phyloP scores from a whole-genome alignment of 345 rosid genomes.

The Diplotaxis tenuifolia region DNA sequence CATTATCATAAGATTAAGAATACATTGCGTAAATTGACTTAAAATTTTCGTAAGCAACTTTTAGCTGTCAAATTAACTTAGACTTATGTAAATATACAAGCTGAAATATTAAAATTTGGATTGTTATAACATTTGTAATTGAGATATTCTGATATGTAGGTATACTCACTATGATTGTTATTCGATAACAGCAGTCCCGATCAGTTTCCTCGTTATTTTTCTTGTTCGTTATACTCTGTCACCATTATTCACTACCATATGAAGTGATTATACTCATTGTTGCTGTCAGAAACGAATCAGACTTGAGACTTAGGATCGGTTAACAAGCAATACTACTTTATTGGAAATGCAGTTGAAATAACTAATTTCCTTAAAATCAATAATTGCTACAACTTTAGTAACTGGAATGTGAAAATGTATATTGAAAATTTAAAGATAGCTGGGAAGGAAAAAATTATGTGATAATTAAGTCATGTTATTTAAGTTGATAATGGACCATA shows the following conservation, averaged over 20 bases:
- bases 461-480: slow-evolving; percentile 22
- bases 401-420: slow-evolving; percentile 5
- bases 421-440: not conserved
- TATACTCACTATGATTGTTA: not conserved
- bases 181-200: slow-evolving; percentile 8
- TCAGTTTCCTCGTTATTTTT: slow-evolving; percentile 13
- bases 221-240: slow-evolving; percentile 9
- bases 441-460: no score
- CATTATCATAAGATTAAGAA: no score
- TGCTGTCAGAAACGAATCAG: slow-evolving; percentile 30
- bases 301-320: slow-evolving; percentile 23
- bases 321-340: not conserved
- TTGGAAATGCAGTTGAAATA: slow-evolving; percentile 12
- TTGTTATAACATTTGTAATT: no score
- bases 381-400: slow-evolving; percentile 17
- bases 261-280: slow-evolving; percentile 18
- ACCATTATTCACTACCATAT: slow-evolving; percentile 8
- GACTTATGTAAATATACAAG: no score
- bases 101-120: no score
- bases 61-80: no score
- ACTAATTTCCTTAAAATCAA: slow-evolving; percentile 9
- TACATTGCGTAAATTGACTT: no score
- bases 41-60: no score
- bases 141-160: no score
- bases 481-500: slow-evolving; percentile 12